Percentiles rank a stretch among this genome's conserved stretches.
phyloP scores from a whole-genome alignment of 768 basidiomycete genomes.

The Lactarius pseudohatsudake region DNA sequence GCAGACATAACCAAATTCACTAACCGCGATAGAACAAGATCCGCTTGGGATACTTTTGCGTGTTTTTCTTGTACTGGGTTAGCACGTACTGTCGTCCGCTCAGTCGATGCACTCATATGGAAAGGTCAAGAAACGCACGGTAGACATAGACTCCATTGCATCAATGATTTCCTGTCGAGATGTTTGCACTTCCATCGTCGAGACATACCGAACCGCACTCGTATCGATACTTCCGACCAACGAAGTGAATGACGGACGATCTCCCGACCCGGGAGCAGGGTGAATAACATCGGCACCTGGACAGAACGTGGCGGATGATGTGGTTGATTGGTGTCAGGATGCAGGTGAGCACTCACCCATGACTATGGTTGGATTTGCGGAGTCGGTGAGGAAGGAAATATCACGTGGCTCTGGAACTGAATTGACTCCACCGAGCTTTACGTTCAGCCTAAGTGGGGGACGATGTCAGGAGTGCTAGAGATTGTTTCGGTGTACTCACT shows the following conservation, averaged over 20 bases:
- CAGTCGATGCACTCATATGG: conserved; percentile 2
- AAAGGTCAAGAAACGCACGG: conserved; percentile 39
- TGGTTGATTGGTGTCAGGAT: neutral
- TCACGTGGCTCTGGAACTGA: conserved; percentile 69
- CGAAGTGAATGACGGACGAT: conserved; percentile 77
- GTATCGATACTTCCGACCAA: conserved; percentile 80
- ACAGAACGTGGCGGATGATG: neutral
- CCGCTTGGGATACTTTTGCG: conserved; percentile 65
- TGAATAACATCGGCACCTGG: conserved; percentile 82
- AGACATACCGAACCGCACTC: conserved; percentile 67
- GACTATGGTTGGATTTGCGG: conserved; percentile 72
- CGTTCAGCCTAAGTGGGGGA: conserved; percentile 58
- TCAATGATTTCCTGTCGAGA: conserved; percentile 78
- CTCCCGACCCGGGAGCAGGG: conserved; percentile 76
- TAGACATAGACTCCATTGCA: conserved; percentile 64
- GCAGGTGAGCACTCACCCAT: conserved; percentile 52
- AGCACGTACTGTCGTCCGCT: conserved; percentile 48
- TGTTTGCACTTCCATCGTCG: conserved; percentile 61
- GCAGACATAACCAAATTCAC: conserved; percentile 16
- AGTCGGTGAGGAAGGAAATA: conserved; percentile 64
- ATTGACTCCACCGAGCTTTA: conserved; percentile 84
- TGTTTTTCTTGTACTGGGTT: conserved; percentile 50
- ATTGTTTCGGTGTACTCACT: conserved; percentile 45
- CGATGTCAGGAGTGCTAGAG: conserved; percentile 7
- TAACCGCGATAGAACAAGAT: conserved; percentile 76